phyloP scores from a whole-genome alignment of 768 basidiomycete genomes.

The Clitopilus hobsonii region DNA sequence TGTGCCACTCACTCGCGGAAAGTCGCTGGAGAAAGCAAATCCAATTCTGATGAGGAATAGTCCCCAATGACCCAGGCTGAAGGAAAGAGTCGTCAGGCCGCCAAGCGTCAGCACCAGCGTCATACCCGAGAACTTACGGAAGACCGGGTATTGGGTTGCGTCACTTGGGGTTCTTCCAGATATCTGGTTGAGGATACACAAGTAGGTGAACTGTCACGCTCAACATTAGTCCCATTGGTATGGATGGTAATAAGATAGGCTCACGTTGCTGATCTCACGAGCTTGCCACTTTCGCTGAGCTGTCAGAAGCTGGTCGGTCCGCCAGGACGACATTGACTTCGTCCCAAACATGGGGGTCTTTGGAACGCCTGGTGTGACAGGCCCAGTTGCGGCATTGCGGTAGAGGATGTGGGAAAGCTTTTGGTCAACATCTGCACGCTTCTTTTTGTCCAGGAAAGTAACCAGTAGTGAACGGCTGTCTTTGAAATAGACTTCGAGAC shows the following conservation, averaged over 20 bases:
- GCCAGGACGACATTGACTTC: conserved; percentile 44
- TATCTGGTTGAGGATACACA: conserved; percentile 86
- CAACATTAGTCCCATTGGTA: conserved; percentile 1
- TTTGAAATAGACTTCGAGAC: conserved; percentile 88
- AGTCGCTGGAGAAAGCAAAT: conserved; percentile 53
- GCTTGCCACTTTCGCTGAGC: conserved; percentile 86
- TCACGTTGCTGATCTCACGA: conserved; percentile 87
- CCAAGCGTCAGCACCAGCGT: background rate
- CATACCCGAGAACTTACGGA: conserved; percentile 56
- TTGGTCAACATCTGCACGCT: conserved; percentile 55
- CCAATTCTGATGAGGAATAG: conserved; percentile 67
- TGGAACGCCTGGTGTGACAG: conserved; percentile 45
- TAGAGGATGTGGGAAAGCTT: conserved; percentile 45
- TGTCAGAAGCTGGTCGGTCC: conserved; percentile 55
- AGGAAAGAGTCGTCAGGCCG: background rate
- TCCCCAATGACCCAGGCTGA: conserved; percentile 88
- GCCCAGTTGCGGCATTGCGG: conserved; percentile 33
- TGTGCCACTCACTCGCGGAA: conserved; percentile 64
- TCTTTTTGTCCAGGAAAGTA: conserved; percentile 70
- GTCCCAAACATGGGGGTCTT: conserved; percentile 56
- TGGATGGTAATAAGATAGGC: conserved; percentile 14
- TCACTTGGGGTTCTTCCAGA: conserved; percentile 93
- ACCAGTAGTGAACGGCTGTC: conserved; percentile 86
- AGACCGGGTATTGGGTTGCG: conserved; percentile 92
- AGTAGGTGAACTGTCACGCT: conserved; percentile 69